Conservation (phyloP, 1,284 basidiomycete species). For the Wolfiporia cocos region DNA sequence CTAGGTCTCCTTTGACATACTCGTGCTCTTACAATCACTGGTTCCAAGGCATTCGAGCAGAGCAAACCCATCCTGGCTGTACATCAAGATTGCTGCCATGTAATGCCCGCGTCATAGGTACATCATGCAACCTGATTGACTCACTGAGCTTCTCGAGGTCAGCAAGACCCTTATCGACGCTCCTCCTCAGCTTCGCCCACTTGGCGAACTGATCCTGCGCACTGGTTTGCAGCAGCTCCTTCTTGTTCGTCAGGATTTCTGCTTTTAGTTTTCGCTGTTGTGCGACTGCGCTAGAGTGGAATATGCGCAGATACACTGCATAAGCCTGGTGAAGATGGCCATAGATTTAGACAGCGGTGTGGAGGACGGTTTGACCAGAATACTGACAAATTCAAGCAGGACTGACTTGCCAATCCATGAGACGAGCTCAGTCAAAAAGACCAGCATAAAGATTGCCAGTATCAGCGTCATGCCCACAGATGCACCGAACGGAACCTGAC, state of each 20-base stretch:
- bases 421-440: constrained; percentile 77
- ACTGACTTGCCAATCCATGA: constrained; percentile 85
- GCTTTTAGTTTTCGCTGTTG: constrained; percentile 68
- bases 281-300: constrained; percentile 47
- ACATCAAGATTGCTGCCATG: no score
- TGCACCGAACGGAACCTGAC: no score
- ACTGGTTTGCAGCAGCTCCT: constrained; percentile 84
- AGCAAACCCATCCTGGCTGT: no score
- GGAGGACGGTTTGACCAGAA: constrained; percentile 1
- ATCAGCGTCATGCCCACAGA: constrained; percentile 60
- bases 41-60: no score
- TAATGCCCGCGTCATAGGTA: no score
- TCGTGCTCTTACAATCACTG: no score
- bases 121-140: no score
- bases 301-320: constrained; percentile 59
- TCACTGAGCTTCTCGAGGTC: constrained; percentile 92
- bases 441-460: constrained; percentile 74
- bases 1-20: no score
- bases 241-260: constrained; percentile 75
- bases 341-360: background rate
- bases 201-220: constrained; percentile 98
- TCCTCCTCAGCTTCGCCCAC: constrained; percentile 93
- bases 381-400: constrained; percentile 63
- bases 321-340: constrained; percentile 45
- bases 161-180: constrained; percentile 88